phyloP scores from a whole-genome alignment of 2,329 filamentous ascomycete species.

The Calonectria hongkongensis region DNA sequence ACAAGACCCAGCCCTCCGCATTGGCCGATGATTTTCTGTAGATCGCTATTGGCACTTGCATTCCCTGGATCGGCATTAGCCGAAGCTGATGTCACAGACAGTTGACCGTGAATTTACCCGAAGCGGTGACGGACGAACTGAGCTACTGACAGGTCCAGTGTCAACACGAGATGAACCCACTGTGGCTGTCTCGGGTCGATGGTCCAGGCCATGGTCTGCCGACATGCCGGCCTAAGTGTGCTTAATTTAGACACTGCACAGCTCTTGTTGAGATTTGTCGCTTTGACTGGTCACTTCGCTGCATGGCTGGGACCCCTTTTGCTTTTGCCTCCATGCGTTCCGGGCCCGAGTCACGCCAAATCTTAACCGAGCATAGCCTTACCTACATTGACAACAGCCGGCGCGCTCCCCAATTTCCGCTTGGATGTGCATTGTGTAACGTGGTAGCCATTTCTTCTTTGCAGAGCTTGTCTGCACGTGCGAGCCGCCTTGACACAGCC shows the following conservation, averaged over 20 bases:
- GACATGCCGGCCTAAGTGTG: neutral
- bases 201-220: neutral
- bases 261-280: neutral
- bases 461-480: neutral
- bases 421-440: neutral
- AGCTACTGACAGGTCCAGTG: neutral
- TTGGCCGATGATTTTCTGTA: slow-evolving; percentile 17
- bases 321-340: neutral
- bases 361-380: neutral
- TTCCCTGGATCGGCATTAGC: neutral
- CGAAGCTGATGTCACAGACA: neutral
- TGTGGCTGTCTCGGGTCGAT: neutral
- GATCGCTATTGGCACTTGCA: slow-evolving; percentile 13
- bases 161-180: slow-evolving; percentile 11
- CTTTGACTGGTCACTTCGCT: neutral
- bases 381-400: neutral
- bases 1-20: neutral
- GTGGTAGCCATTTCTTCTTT: neutral
- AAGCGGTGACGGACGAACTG: slow-evolving; percentile 22
- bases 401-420: slow-evolving; percentile 7
- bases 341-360: slow-evolving; percentile 7
- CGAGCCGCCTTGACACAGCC: slow-evolving; percentile 1
- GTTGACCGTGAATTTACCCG: slow-evolving; percentile 4
- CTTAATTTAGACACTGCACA: slow-evolving; percentile 15
- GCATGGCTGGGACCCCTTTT: neutral